Evolutionary conservation across 306 rosid species (phyloP).

Genomic region (Canavalia gladiata): DNA sequence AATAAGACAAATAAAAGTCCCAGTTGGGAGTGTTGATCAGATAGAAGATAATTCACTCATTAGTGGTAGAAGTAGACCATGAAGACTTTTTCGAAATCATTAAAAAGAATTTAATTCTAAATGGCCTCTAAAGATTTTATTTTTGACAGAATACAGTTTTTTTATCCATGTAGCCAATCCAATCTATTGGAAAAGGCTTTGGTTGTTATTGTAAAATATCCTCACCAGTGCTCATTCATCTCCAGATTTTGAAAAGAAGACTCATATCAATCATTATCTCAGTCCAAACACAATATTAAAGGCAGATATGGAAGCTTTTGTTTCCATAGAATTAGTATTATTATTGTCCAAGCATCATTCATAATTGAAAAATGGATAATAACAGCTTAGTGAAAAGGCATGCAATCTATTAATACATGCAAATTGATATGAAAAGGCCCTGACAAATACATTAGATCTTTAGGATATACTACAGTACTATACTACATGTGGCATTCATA

Average conservation of each 20-base stretch:
- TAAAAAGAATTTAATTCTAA: conserved; percentile 1
- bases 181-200: background rate
- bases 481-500: background rate
- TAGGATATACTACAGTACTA: background rate
- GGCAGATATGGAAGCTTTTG: conserved; percentile 13
- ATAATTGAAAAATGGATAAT: conserved; percentile 5
- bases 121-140: background rate
- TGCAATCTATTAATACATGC: background rate
- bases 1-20: conserved; percentile 15
- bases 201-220: background rate
- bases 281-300: conserved; percentile 4
- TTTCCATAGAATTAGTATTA: conserved; percentile 5
- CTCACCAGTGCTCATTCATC: conserved; percentile 30
- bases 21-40: background rate
- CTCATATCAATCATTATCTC: conserved; percentile 17
- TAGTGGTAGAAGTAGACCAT: background rate
- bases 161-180: background rate
- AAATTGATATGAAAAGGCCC: conserved; percentile 3
- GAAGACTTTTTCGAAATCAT: background rate
- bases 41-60: background rate
- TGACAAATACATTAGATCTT: conserved; percentile 27
- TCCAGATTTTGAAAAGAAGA: conserved; percentile 1
- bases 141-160: conserved; percentile 4
- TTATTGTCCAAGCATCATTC: conserved; percentile 26
- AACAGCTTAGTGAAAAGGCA: background rate